Evolutionary conservation across 2,329 filamentous ascomycete genomes (phyloP).

Genomic region (Drechslera avenae): DNA sequence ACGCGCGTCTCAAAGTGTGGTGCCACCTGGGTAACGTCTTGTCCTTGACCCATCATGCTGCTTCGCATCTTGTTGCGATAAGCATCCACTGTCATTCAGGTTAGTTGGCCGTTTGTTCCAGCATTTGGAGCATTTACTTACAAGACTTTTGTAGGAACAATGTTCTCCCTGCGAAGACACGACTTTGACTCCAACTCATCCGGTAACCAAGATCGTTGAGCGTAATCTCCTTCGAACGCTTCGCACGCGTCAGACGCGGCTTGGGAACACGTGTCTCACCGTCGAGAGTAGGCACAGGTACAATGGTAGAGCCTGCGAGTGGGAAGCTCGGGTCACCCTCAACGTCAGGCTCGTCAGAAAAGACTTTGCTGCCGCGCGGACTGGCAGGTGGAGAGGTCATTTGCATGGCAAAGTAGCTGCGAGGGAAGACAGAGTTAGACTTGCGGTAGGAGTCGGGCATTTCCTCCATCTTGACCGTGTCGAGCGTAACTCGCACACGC

Average conservation of each 20-base stretch:
- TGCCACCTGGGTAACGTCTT: slow-evolving; percentile 73
- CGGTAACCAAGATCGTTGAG: slow-evolving; percentile 92
- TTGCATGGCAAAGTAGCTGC: slow-evolving; percentile 89
- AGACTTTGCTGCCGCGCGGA: slow-evolving; percentile 75
- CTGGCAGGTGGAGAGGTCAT: slow-evolving; percentile 86
- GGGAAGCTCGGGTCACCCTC: slow-evolving; percentile 54
- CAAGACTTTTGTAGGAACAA: slow-evolving; percentile 89
- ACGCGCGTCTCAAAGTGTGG: slow-evolving; percentile 88
- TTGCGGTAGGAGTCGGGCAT: slow-evolving; percentile 95
- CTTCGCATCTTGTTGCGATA: slow-evolving; percentile 90
- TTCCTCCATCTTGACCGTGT: slow-evolving; percentile 90
- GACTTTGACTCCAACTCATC: slow-evolving; percentile 95
- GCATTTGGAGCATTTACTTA: slow-evolving; percentile 63
- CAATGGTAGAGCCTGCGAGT: slow-evolving; percentile 53
- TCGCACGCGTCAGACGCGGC: slow-evolving; percentile 71
- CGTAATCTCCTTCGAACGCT: slow-evolving; percentile 81
- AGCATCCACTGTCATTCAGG: slow-evolving; percentile 72
- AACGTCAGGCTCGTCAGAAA: slow-evolving; percentile 62
- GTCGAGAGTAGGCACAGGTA: slow-evolving; percentile 61
- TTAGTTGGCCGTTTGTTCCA: slow-evolving; percentile 30
- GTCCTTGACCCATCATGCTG: slow-evolving; percentile 77
- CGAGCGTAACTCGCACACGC: slow-evolving; percentile 89
- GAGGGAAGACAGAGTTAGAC: slow-evolving; percentile 85
- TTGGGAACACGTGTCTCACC: slow-evolving; percentile 78
- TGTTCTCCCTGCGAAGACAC: slow-evolving; percentile 84